These are phyloP conservation scores for Colletotrichum truncatum DNA, from an alignment of 2,329 filamentous ascomycete species.

Conservation along the genomic window DNA sequence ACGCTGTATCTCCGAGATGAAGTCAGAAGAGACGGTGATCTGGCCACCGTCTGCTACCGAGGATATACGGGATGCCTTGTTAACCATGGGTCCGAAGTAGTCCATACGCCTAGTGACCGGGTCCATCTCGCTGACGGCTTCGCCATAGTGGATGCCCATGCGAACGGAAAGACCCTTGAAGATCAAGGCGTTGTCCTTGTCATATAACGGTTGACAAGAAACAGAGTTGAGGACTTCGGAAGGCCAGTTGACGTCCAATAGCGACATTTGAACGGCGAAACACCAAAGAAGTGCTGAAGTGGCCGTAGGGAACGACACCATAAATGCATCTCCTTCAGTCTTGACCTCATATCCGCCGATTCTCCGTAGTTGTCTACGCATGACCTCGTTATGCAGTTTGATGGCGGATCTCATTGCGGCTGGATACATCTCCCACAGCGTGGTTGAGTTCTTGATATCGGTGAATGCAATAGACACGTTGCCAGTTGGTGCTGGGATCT, in stretches of 20 bases:
- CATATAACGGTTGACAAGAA: slow-evolving; percentile 82
- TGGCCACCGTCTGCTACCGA: slow-evolving; percentile 95
- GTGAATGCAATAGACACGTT: slow-evolving; percentile 96
- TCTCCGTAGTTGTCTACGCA: slow-evolving; percentile 90
- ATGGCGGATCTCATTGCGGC: slow-evolving; percentile 97
- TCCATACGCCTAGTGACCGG: slow-evolving; percentile 98
- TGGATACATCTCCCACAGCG: slow-evolving; percentile 94
- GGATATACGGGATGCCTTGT: slow-evolving; percentile 93
- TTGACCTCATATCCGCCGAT: slow-evolving; percentile 99
- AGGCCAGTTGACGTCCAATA: slow-evolving; percentile 92
- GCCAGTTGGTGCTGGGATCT: slow-evolving; percentile 90
- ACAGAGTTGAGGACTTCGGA: slow-evolving; percentile 89
- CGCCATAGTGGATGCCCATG: slow-evolving; percentile 97
- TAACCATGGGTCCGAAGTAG: slow-evolving; percentile 99
- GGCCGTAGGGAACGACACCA: slow-evolving; percentile 97
- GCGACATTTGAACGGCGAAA: slow-evolving; percentile 89
- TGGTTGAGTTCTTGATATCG: slow-evolving; percentile 98
- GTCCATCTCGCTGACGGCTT: slow-evolving; percentile 93
- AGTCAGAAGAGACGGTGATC: slow-evolving; percentile 96
- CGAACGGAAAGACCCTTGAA: slow-evolving; percentile 94
- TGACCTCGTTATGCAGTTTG: slow-evolving; percentile 96
- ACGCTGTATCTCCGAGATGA: slow-evolving; percentile 94
- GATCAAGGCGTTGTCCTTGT: slow-evolving; percentile 87
- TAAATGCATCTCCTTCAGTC: slow-evolving; percentile 99
- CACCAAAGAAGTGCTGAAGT: slow-evolving; percentile 96